phyloP scores from a whole-genome alignment of 768 basidiomycete species.

The Mycena galopus region DNA sequence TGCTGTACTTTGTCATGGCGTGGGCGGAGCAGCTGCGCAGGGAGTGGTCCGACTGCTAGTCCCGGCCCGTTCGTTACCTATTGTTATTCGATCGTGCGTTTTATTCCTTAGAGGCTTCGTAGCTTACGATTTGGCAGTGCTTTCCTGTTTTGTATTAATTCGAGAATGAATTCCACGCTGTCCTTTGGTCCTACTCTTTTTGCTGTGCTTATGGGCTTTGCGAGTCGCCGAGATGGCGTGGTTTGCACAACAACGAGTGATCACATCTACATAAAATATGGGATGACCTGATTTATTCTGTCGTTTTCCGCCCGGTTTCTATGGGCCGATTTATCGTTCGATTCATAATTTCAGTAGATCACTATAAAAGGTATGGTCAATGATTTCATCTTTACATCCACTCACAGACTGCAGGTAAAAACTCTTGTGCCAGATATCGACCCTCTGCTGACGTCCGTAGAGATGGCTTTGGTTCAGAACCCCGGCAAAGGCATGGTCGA shows the following conservation, averaged over 20 bases:
- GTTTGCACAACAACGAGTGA: too few species aligned
- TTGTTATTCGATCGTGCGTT: conserved; percentile 16
- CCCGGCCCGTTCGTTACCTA: neutral
- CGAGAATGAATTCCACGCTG: too few species aligned
- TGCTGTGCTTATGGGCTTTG: too few species aligned
- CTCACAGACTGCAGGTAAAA: neutral
- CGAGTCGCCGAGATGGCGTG: too few species aligned
- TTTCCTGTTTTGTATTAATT: neutral
- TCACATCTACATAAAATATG: too few species aligned
- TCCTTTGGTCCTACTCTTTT: neutral
- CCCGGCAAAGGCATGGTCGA: conserved; percentile 30
- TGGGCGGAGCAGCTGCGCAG: conserved; percentile 72
- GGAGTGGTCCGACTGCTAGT: conserved; percentile 50
- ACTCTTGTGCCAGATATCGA: neutral
- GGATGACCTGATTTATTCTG: conserved; percentile 3
- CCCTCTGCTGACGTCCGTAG: too few species aligned
- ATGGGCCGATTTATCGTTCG: conserved; percentile 4
- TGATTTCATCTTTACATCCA: too few species aligned
- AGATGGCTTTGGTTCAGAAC: conserved; percentile 42
- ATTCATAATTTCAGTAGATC: neutral
- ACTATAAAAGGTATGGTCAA: neutral
- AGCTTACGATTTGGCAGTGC: conserved; percentile 20
- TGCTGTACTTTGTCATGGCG: conserved; percentile 85
- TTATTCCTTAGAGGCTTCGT: conserved; percentile 6
- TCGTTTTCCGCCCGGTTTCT: neutral